A percentile compares a stretch with the other conserved stretches of the same genome.
Conservation (phyloP, 768 basidiomycete genomes). For the Podaxis mareebaensis region DNA sequence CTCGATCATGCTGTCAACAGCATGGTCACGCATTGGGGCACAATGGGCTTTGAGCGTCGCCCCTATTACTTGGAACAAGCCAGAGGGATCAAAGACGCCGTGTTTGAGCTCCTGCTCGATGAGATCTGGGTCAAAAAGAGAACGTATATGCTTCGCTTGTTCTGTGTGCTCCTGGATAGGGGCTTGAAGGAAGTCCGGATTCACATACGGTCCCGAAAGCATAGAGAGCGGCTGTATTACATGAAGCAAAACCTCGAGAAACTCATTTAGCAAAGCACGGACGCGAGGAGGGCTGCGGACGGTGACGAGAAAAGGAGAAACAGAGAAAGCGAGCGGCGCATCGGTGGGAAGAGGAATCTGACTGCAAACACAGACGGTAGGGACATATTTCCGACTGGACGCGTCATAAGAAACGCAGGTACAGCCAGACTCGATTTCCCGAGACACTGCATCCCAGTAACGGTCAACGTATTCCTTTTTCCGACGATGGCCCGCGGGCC, state of each 20-base stretch:
- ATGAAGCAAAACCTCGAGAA: constrained; percentile 77
- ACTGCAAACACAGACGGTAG: constrained; percentile 56
- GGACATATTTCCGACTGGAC: constrained; percentile 48
- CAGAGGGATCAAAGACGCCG: constrained; percentile 75
- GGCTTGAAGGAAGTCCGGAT: constrained; percentile 56
- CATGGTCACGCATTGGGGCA: constrained; percentile 87
- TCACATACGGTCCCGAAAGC: constrained; percentile 59
- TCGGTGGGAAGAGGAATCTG: constrained; percentile 6
- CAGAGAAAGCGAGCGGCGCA: constrained; percentile 14
- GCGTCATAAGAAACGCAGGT: constrained; percentile 79
- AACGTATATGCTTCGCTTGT: constrained; percentile 66
- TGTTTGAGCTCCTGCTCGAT: constrained; percentile 82
- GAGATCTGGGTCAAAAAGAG: constrained; percentile 78
- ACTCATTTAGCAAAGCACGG: constrained; percentile 66
- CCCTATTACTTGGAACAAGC: constrained; percentile 78
- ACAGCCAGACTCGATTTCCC: constrained; percentile 80
- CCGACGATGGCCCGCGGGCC: constrained; percentile 71
- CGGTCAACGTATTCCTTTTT: constrained; percentile 73
- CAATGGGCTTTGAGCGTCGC: constrained; percentile 86
- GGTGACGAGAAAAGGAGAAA: constrained; percentile 50
- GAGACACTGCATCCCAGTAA: constrained; percentile 83
- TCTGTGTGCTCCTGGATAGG: constrained; percentile 64
- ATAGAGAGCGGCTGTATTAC: constrained; percentile 82
- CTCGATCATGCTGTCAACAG: constrained; percentile 81
- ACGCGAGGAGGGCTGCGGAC: constrained; percentile 74